Evolutionary conservation across 768 basidiomycete species (phyloP).

Genomic region (Boletales sp.): DNA sequence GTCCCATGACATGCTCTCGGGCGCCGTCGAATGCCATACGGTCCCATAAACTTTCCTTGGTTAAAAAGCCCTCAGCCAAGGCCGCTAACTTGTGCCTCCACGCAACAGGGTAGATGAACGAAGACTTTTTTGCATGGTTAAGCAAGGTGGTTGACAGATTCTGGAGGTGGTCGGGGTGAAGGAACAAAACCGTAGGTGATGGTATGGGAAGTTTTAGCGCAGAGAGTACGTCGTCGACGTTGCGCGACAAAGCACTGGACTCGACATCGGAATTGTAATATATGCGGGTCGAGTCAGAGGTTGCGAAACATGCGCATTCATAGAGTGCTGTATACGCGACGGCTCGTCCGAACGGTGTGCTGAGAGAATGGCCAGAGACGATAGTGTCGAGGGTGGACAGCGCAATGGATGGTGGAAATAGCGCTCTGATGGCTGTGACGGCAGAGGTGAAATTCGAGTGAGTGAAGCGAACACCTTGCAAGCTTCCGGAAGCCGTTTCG

Average conservation of each 20-base stretch:
- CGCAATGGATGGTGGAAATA: slow-evolving; percentile 71
- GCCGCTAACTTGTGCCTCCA: slow-evolving; percentile 75
- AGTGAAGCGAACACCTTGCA: slow-evolving; percentile 65
- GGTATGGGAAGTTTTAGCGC: slow-evolving; percentile 54
- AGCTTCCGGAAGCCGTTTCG: slow-evolving; percentile 45
- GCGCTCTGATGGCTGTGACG: slow-evolving; percentile 70
- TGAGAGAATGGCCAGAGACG: slow-evolving; percentile 68
- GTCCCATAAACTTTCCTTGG: slow-evolving; percentile 83
- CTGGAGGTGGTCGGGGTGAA: slow-evolving; percentile 59
- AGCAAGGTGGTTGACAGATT: slow-evolving; percentile 52
- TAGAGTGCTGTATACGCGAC: slow-evolving; percentile 77
- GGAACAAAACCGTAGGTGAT: slow-evolving; percentile 76
- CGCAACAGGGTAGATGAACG: slow-evolving; percentile 57
- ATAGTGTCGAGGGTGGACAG: slow-evolving; percentile 74
- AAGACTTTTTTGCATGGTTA: slow-evolving; percentile 49
- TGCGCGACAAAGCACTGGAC: slow-evolving; percentile 16
- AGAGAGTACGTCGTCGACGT: slow-evolving; percentile 48
- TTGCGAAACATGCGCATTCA: slow-evolving; percentile 72
- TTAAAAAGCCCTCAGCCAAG: slow-evolving; percentile 69
- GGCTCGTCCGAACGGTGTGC: slow-evolving; percentile 75
- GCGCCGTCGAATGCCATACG: slow-evolving; percentile 69
- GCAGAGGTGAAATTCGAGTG: slow-evolving; percentile 88
- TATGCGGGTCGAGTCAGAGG: slow-evolving; percentile 52
- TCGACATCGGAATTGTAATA: slow-evolving; percentile 34
- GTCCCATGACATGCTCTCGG: slow-evolving; percentile 56